Conservation (phyloP, 2,329 filamentous ascomycete species). For the Ophiostoma ulmi region DNA sequence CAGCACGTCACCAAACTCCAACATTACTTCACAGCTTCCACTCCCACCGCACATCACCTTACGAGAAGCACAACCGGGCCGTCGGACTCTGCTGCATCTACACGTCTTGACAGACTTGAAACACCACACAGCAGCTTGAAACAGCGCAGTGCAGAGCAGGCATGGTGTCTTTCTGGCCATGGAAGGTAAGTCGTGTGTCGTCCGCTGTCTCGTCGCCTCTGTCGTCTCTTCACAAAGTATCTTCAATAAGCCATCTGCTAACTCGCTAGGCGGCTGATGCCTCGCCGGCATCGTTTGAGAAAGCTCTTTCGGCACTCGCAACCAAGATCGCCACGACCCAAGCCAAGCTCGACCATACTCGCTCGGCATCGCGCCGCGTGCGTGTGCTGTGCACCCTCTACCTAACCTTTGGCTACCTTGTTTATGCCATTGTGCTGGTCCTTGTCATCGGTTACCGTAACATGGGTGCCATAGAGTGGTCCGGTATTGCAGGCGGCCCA, state of each 20-base stretch:
- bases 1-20: slow-evolving; percentile 2
- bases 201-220: background rate
- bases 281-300: slow-evolving; percentile 90
- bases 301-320: slow-evolving; percentile 75
- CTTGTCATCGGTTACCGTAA: slow-evolving; percentile 80
- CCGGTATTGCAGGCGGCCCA: slow-evolving; percentile 71
- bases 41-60: background rate
- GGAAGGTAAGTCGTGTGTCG: slow-evolving; percentile 23
- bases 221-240: background rate
- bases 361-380: slow-evolving; percentile 67
- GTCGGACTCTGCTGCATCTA: background rate
- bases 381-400: slow-evolving; percentile 89
- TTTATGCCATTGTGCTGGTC: slow-evolving; percentile 74
- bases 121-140: background rate
- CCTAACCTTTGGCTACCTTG: slow-evolving; percentile 80
- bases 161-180: slow-evolving; percentile 35
- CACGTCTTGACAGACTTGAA: background rate
- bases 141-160: background rate
- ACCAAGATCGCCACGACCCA: slow-evolving; percentile 74
- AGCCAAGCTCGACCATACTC: slow-evolving; percentile 65
- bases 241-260: background rate
- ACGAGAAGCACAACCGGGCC: background rate
- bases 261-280: slow-evolving; percentile 63
- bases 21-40: background rate
- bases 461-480: slow-evolving; percentile 72